Percentiles rank a stretch among this genome's conserved stretches.
Conservation (phyloP, 345 rosid genomes). For the Carallia pectinifolia region DNA sequence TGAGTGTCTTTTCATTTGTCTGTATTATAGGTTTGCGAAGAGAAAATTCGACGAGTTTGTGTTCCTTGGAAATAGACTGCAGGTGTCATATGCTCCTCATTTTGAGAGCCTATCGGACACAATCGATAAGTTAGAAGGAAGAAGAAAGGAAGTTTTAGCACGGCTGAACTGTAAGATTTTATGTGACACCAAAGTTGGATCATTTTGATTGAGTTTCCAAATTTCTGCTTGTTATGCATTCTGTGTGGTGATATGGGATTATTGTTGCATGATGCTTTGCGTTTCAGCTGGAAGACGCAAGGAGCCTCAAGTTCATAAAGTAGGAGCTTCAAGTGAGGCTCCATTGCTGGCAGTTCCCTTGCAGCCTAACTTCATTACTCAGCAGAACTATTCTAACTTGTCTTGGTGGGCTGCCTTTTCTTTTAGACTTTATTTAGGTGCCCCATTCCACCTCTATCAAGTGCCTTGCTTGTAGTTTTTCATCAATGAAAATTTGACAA, state of each 20-base stretch:
- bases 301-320: slow-evolving; percentile 22
- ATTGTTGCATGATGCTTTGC: too few relatives aligned
- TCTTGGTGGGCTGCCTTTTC: slow-evolving; percentile 4
- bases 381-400: slow-evolving; percentile 14
- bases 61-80: slow-evolving; percentile 69
- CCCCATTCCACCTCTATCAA: background rate
- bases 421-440: too few relatives aligned
- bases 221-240: background rate
- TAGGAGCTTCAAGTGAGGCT: slow-evolving; percentile 18
- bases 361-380: slow-evolving; percentile 19
- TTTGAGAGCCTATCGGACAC: slow-evolving; percentile 74
- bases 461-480: background rate
- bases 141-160: slow-evolving; percentile 69
- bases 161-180: slow-evolving; percentile 49
- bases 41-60: slow-evolving; percentile 78
- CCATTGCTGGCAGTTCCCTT: slow-evolving; percentile 22
- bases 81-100: slow-evolving; percentile 75
- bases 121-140: slow-evolving; percentile 71
- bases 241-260: too few relatives aligned
- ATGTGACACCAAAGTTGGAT: background rate
- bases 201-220: background rate
- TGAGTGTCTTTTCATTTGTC: background rate
- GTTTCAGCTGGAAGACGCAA: slow-evolving; percentile 49
- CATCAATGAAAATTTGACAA: background rate
- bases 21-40: slow-evolving; percentile 65